Evolutionary conservation across 345 rosid genomes (phyloP).

Genomic region (Noccaea bulbosa): DNA sequence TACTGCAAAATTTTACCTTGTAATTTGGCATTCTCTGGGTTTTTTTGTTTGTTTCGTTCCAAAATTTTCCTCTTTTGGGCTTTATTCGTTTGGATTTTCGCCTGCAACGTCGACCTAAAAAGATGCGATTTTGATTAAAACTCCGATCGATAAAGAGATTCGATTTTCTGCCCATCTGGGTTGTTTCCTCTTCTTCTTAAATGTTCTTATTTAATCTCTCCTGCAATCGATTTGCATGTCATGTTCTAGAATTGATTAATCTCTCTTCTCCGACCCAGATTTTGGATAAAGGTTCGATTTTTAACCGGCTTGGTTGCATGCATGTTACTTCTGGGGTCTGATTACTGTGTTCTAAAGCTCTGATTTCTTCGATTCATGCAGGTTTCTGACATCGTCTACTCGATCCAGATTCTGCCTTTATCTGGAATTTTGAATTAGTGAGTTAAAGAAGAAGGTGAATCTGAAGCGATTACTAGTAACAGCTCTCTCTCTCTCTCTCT

Average conservation of each 20-base stretch:
- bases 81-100: constrained; percentile 21
- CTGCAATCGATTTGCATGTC: constrained; percentile 35
- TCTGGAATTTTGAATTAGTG: background rate
- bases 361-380: constrained; percentile 31
- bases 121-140: constrained; percentile 26
- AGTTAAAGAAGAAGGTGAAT: constrained; percentile 29
- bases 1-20: background rate
- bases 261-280: background rate
- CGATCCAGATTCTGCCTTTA: constrained; percentile 8
- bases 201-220: constrained; percentile 8
- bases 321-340: constrained; percentile 26
- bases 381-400: constrained; percentile 20
- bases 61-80: constrained; percentile 14
- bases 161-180: constrained; percentile 3
- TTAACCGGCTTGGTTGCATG: constrained; percentile 12
- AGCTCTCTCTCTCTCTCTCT: background rate
- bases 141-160: constrained; percentile 18
- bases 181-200: constrained; percentile 4
- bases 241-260: background rate
- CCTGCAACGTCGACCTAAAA: constrained; percentile 29
- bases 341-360: constrained; percentile 13
- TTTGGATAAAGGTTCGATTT: background rate
- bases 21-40: background rate
- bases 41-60: constrained; percentile 8
- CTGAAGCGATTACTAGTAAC: constrained; percentile 13